Evolutionary conservation across 2,329 filamentous ascomycete genomes (phyloP).

Genomic region (Sporothrix phasma): DNA sequence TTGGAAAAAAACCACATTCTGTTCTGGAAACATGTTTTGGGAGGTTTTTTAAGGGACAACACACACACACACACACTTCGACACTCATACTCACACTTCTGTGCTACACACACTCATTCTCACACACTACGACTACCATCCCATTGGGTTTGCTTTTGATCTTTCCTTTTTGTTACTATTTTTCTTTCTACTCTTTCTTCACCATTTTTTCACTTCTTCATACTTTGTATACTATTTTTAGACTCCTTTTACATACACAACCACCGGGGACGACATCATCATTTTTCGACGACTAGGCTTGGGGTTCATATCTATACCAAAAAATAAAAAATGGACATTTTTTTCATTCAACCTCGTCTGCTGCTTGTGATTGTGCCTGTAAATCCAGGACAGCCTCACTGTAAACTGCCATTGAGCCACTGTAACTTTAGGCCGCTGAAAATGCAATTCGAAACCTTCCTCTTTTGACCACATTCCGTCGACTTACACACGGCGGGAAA

Average conservation of each 20-base stretch:
- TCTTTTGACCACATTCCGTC: background rate
- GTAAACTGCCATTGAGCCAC: no score
- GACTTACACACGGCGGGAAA: background rate
- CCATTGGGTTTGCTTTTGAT: background rate
- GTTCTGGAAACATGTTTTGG: background rate
- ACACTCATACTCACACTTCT: background rate
- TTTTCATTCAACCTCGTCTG: background rate
- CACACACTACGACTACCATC: background rate
- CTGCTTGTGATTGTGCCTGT: background rate
- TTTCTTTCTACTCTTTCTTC: background rate
- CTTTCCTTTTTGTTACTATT: background rate
- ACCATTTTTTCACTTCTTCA: slow-evolving; percentile 10
- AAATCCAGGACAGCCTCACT: background rate
- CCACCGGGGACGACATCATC: background rate
- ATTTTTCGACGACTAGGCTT: background rate
- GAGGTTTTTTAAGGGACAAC: background rate
- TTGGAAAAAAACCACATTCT: slow-evolving; percentile 4
- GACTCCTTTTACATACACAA: slow-evolving; percentile 3
- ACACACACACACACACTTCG: background rate
- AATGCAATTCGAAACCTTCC: background rate
- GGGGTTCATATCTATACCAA: background rate
- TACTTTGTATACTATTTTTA: slow-evolving; percentile 6
- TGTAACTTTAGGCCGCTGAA: background rate
- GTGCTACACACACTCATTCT: background rate
- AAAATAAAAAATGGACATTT: slow-evolving; percentile 5